A percentile compares a stretch with the other conserved stretches of the same genome.
phyloP scores from a whole-genome alignment of 345 rosid genomes.

The Populus tremula region DNA sequence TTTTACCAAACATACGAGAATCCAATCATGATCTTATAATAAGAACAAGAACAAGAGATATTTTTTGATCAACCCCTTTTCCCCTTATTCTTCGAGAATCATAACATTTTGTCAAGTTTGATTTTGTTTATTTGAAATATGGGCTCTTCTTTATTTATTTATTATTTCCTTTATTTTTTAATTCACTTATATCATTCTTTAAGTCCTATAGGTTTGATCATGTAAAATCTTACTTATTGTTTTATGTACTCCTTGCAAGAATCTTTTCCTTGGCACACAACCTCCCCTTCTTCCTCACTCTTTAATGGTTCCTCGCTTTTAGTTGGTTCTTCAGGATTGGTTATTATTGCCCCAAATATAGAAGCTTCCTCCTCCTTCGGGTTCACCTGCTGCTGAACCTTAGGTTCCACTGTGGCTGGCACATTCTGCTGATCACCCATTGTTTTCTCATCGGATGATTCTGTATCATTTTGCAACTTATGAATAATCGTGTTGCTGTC shows the following conservation, averaged over 20 bases:
- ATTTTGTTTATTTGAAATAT: too few relatives aligned
- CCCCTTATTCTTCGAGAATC: too few relatives aligned
- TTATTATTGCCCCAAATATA: slow-evolving; percentile 9
- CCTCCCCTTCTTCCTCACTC: slow-evolving; percentile 41
- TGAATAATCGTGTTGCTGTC: slow-evolving; percentile 53
- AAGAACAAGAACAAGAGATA: too few relatives aligned
- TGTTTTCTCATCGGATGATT: slow-evolving; percentile 44
- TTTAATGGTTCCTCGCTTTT: slow-evolving; percentile 24
- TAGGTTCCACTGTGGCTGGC: slow-evolving; percentile 28
- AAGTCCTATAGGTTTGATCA: too few relatives aligned
- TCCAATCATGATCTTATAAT: too few relatives aligned
- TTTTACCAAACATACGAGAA: too few relatives aligned
- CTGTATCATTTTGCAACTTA: slow-evolving; percentile 35
- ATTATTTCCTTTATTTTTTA: too few relatives aligned
- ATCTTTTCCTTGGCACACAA: slow-evolving; percentile 72
- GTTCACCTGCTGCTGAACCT: slow-evolving; percentile 24
- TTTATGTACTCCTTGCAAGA: slow-evolving; percentile 92
- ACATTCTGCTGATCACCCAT: slow-evolving; percentile 32
- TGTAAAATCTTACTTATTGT: too few relatives aligned
- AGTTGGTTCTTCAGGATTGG: slow-evolving; percentile 23
- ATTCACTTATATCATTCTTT: too few relatives aligned
- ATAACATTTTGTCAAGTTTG: too few relatives aligned
- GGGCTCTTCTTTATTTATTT: too few relatives aligned
- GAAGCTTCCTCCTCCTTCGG: slow-evolving; percentile 39
- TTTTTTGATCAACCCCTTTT: too few relatives aligned